These are phyloP conservation scores for Pilaira anomala DNA, from an alignment of 192 early-diverging fungal species.

Conservation along the genomic window DNA sequence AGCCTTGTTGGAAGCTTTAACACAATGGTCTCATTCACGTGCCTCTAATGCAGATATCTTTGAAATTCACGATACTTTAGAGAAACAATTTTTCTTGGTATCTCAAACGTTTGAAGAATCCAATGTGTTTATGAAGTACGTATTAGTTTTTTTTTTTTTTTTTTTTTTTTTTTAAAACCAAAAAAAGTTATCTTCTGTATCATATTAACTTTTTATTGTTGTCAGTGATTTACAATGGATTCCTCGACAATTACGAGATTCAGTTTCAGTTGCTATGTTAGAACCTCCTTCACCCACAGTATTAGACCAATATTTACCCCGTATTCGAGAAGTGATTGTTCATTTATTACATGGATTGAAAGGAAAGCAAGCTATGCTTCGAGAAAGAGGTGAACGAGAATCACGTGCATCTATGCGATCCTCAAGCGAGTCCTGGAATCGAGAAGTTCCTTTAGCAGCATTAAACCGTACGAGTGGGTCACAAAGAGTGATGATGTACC, in stretches of 20 bases:
- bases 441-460: conserved; percentile 9
- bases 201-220: background rate
- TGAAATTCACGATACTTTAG: conserved; percentile 28
- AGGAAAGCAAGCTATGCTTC: conserved; percentile 23
- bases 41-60: conserved; percentile 13
- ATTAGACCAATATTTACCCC: conserved; percentile 35
- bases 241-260: conserved; percentile 24
- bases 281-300: conserved; percentile 19
- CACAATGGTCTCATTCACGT: conserved; percentile 23
- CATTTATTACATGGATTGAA: conserved; percentile 36
- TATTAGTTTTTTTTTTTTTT: background rate
- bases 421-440: conserved; percentile 1
- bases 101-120: conserved; percentile 30
- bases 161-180: too few relatives aligned
- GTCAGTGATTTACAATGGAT: conserved; percentile 25
- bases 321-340: conserved; percentile 39
- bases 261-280: conserved; percentile 4
- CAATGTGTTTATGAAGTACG: conserved; percentile 29
- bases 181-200: too few relatives aligned
- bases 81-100: conserved; percentile 28
- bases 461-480: background rate
- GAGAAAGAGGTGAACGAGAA: conserved; percentile 8
- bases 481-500: conserved; percentile 1
- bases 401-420: background rate
- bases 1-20: conserved; percentile 28